These are phyloP conservation scores for Cercospora zeina DNA, from an alignment of 2,329 filamentous ascomycete genomes.

Conservation along the genomic window DNA sequence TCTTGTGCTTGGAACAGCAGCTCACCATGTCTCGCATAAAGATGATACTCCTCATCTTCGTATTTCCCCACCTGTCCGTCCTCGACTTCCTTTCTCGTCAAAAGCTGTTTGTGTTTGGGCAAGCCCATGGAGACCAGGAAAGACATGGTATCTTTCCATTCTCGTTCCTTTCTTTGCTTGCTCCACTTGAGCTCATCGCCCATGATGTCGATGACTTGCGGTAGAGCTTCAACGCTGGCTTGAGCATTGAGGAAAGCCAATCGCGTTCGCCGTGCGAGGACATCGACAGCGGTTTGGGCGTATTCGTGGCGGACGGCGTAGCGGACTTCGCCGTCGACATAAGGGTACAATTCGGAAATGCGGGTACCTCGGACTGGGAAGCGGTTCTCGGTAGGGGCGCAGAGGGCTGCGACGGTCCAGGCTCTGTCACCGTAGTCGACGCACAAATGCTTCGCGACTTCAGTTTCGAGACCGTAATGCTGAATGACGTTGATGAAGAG, in stretches of 20 bases:
- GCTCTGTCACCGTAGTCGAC: conserved; percentile 88
- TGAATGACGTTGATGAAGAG: conserved; percentile 95
- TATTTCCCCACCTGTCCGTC: conserved; percentile 54
- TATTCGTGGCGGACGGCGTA: conserved; percentile 89
- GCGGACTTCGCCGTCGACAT: conserved; percentile 86
- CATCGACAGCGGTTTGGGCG: conserved; percentile 85
- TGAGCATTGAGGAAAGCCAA: conserved; percentile 90
- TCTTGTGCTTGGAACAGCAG: no score
- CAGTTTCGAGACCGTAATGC: conserved; percentile 87
- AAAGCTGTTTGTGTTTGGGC: conserved; percentile 55
- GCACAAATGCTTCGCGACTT: conserved; percentile 85
- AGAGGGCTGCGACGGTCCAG: conserved; percentile 84
- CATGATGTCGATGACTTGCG: conserved; percentile 87
- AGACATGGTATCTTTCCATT: conserved; percentile 71
- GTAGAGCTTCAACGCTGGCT: conserved; percentile 81
- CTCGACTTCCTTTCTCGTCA: conserved; percentile 61
- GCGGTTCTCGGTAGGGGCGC: conserved; percentile 70
- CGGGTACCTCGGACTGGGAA: conserved; percentile 82
- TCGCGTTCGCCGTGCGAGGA: conserved; percentile 79
- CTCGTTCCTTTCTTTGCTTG: conserved; percentile 66
- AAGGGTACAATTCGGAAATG: conserved; percentile 79
- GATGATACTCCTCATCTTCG: conserved; percentile 51
- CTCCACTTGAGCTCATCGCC: conserved; percentile 79
- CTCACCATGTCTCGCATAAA: conserved; percentile 54
- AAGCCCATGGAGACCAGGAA: conserved; percentile 65